These are phyloP conservation scores for Spergularia azorica DNA, from an alignment of 179 eudicot species.

Conservation along the genomic window DNA sequence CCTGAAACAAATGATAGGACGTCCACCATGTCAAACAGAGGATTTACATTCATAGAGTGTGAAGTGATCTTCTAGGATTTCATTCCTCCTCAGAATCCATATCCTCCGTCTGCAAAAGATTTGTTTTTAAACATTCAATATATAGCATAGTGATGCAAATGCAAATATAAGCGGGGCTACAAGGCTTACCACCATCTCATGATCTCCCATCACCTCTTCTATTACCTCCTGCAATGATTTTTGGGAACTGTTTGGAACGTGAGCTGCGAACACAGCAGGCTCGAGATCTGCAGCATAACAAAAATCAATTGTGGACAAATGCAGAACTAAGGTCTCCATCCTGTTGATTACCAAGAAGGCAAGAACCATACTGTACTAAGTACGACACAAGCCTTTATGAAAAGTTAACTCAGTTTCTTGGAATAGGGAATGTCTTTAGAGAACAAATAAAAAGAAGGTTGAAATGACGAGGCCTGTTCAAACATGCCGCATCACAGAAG, in stretches of 20 bases:
- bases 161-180: neutral
- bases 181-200: constrained; percentile 75
- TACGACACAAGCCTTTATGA: neutral
- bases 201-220: constrained; percentile 90
- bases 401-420: neutral
- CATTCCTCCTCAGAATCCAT: neutral
- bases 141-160: too few relatives aligned
- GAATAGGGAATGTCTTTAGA: neutral
- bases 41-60: neutral
- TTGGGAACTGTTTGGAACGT: constrained; percentile 81
- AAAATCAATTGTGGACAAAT: neutral
- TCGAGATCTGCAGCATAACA: constrained; percentile 51
- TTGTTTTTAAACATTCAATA: neutral
- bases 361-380: neutral
- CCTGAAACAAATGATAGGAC: too few relatives aligned
- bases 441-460: too few relatives aligned
- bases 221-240: constrained; percentile 68
- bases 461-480: too few relatives aligned
- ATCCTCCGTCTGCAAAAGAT: neutral
- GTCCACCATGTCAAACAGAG: neutral
- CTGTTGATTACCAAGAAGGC: neutral
- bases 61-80: neutral
- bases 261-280: constrained; percentile 87
- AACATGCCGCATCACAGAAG: too few relatives aligned
- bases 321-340: neutral